Base-by-base conservation (phyloP, 129 eudicot species). In the Flaveria linearis region DNA sequence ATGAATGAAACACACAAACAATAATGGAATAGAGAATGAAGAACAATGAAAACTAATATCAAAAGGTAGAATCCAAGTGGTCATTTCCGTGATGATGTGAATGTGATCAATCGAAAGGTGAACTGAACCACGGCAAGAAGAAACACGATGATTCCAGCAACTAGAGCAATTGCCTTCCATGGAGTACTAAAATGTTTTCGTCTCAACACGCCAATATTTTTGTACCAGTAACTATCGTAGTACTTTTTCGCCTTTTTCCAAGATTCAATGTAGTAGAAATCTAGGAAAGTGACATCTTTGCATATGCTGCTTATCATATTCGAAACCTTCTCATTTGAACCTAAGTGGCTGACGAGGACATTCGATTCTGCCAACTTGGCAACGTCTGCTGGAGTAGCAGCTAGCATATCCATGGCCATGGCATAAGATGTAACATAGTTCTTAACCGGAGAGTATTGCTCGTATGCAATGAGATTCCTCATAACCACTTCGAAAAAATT, bases 391-490 rank as follows among this genome's bases (percentile, higher is more conserved):
- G 43, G 49, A 11, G 33, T 26, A 22, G 53, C 51, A 2, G 53
- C 14, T 56, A 76, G 36, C 25, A 20, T 17, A 41, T 50, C 50
- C 15, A 75, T 75, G 18, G 57, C 47, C 22, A 4, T 26, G 0
- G 41, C 74, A 33, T 76, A 76, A 12, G 80, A 49, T 16, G 80
- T 50, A 39, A 76, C 17, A 22, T 66, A 50, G 2, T 12, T 1
- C 18, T 13, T 23, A 45, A 10, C 26, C 11, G 77, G 72, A 14
- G 20, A 33, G 7, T 26, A 45, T n/a, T 78, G 82, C 71, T 78
- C 82, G 7, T 42, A 71, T n/a, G 46, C 82, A 60, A 78, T 71
- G 5, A 78, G 18, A 39, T 78, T 78, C 61, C 82, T 60, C 22
- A 78, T 33, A 41, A 71, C 17, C 14, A 41, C 20, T 33, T 71